Percentiles rank a stretch among this genome's conserved stretches.
These are phyloP conservation scores for Pestalotiopsis sp. DNA, from an alignment of 2,329 filamentous ascomycete genomes.

Conservation along the genomic window DNA sequence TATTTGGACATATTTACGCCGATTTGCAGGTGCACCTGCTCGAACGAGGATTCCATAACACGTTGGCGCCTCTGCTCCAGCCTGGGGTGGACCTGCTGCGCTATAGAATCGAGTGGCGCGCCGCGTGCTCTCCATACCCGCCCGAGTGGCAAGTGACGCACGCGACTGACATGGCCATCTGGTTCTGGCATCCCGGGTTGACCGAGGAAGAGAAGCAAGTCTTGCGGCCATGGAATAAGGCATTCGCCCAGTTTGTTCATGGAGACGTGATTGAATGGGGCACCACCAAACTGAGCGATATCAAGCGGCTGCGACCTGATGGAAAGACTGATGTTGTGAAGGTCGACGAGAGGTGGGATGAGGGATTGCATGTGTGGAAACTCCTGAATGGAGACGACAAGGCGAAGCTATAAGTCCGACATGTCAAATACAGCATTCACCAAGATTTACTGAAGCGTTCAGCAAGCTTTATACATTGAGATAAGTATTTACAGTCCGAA, in stretches of 20 bases:
- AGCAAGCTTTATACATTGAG: neutral
- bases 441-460: neutral
- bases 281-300: conserved; percentile 1
- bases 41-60: conserved; percentile 13
- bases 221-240: conserved; percentile 13
- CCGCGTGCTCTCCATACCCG: conserved; percentile 6
- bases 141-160: conserved; percentile 15
- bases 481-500: conserved; percentile 6
- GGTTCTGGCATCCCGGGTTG: conserved; percentile 15
- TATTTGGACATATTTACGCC: conserved; percentile 15
- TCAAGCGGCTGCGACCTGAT: conserved; percentile 5
- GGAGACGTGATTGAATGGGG: conserved; percentile 12
- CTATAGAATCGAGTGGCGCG: conserved; percentile 15
- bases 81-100: conserved; percentile 13
- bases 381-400: conserved; percentile 8
- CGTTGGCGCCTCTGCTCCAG: conserved; percentile 5
- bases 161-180: conserved; percentile 14
- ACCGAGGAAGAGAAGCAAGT: conserved; percentile 11
- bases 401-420: neutral
- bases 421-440: neutral
- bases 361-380: conserved; percentile 14
- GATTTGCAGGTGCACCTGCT: conserved; percentile 13
- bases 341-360: conserved; percentile 13
- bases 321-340: conserved; percentile 12
- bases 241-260: conserved; percentile 10